Evolutionary conservation across 1,139 yeast genomes (phyloP).

Genomic region (Yarrowia galli): DNA sequence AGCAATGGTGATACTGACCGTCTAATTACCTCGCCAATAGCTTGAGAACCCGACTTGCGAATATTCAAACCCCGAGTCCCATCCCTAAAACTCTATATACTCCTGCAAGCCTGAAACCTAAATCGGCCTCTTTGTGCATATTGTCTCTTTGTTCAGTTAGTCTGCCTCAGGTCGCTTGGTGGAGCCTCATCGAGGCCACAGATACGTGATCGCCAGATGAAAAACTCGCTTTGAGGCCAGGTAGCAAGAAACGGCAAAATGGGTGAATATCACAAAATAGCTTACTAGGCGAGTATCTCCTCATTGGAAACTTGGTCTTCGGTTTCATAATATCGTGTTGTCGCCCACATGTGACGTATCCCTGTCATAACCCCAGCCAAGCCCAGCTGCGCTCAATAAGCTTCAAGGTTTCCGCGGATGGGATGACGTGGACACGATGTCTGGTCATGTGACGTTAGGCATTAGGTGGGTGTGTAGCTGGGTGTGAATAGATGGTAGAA

Average conservation of each 20-base stretch:
- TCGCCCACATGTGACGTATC: conserved; percentile 21
- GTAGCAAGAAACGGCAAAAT: neutral
- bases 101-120: conserved; percentile 17
- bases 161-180: conserved; percentile 34
- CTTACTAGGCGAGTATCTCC: no score
- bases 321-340: neutral
- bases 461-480: neutral
- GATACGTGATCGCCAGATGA: conserved; percentile 33
- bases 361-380: conserved; percentile 34
- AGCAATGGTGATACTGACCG: no score
- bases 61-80: neutral
- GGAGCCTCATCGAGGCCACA: conserved; percentile 37
- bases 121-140: conserved; percentile 2
- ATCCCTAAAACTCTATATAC: neutral
- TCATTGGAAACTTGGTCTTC: no score
- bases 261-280: neutral
- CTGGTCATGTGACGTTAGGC: conserved; percentile 7
- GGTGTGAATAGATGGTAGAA: neutral
- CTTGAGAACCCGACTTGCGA: no score
- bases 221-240: neutral
- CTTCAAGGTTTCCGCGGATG: conserved; percentile 27
- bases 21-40: no score
- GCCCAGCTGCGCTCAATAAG: neutral
- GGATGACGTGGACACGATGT: conserved; percentile 25
- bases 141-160: conserved; percentile 10